phyloP scores from a whole-genome alignment of 768 basidiomycete species.

The Phylloporus arenicola region DNA sequence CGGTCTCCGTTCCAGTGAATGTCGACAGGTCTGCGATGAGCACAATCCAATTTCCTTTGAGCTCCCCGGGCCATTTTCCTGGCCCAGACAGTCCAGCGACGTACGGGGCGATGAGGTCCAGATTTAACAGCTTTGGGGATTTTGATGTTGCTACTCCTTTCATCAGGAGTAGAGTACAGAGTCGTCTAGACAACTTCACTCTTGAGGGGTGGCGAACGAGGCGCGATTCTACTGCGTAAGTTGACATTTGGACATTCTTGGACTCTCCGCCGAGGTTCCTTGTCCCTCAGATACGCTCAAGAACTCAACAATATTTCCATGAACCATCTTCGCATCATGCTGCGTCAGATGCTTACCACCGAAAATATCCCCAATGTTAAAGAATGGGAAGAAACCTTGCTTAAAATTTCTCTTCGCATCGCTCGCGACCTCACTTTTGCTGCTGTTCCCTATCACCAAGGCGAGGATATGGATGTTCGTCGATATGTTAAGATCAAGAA shows the following conservation, averaged over 20 bases:
- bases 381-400: constrained; percentile 85
- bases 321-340: constrained; percentile 84
- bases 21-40: constrained; percentile 49
- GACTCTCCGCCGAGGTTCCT: constrained; percentile 2
- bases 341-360: constrained; percentile 82
- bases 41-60: constrained; percentile 75
- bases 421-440: constrained; percentile 83
- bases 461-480: constrained; percentile 92
- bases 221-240: constrained; percentile 86
- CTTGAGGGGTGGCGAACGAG: constrained; percentile 81
- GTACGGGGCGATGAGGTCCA: constrained; percentile 45
- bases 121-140: constrained; percentile 71
- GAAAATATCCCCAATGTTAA: constrained; percentile 76
- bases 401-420: constrained; percentile 78
- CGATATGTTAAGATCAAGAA: constrained; percentile 98
- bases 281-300: constrained; percentile 59
- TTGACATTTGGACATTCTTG: constrained; percentile 12
- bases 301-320: constrained; percentile 84
- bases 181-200: constrained; percentile 57
- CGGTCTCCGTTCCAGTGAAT: constrained; percentile 46
- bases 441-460: constrained; percentile 61
- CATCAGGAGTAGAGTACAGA: constrained; percentile 80
- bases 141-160: constrained; percentile 71
- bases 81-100: constrained; percentile 53
- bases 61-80: constrained; percentile 61